Conservation (phyloP, 148 eudicot genomes). For the Cornus suecica region DNA sequence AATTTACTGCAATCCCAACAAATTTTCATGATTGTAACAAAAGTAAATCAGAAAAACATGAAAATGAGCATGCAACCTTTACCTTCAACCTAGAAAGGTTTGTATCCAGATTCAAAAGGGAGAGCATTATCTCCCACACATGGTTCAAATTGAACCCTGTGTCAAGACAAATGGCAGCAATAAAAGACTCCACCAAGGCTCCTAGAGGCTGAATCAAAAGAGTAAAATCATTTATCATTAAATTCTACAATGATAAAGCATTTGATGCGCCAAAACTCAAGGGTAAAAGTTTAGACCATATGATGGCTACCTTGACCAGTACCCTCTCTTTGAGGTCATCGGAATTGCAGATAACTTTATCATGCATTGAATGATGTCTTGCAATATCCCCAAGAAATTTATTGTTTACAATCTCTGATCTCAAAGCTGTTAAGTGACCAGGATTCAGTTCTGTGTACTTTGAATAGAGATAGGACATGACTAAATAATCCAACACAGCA, state of each 20-base stretch:
- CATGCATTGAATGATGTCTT: constrained; percentile 44
- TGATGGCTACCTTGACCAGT: constrained; percentile 46
- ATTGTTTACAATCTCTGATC: constrained; percentile 78
- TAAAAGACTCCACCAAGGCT: constrained; percentile 87
- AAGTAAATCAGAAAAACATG: not conserved
- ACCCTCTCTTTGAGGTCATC: constrained; percentile 30
- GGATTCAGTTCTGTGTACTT: constrained; percentile 79
- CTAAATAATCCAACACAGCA: constrained; percentile 89
- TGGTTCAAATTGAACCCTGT: constrained; percentile 68
- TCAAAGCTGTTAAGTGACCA: constrained; percentile 92
- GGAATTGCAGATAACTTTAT: constrained; percentile 51
- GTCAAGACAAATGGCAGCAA: constrained; percentile 88
- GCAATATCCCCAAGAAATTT: constrained; percentile 71
- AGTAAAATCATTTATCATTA: not conserved
- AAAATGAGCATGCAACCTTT: not conserved
- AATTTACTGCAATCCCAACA: not conserved
- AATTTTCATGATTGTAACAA: not conserved
- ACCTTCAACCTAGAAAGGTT: constrained; percentile 71
- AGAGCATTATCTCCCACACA: constrained; percentile 71
- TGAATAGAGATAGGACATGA: constrained; percentile 84
- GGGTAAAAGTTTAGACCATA: not conserved
- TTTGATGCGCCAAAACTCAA: not conserved
- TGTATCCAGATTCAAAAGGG: constrained; percentile 63
- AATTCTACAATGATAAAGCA: not conserved
- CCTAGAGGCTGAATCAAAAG: constrained; percentile 70